A percentile compares a stretch with the other conserved stretches of the same genome.
Conservation (phyloP, 1,139 yeast genomes). For the Blastobotrys elegans region DNA sequence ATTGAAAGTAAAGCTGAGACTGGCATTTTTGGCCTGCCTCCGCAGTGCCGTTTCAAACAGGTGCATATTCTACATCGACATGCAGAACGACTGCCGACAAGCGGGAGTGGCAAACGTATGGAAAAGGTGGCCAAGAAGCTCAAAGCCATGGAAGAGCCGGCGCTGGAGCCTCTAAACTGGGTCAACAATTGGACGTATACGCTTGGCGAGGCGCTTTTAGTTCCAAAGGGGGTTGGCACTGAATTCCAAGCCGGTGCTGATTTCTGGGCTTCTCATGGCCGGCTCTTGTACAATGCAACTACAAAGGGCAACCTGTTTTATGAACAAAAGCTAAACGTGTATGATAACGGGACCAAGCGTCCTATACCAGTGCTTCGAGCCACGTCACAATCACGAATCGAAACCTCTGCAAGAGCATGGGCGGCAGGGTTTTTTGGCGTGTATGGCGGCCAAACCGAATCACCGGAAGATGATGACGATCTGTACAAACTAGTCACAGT, state of each 20-base stretch:
- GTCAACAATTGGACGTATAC: constrained; percentile 34
- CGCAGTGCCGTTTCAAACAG: constrained; percentile 31
- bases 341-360: constrained; percentile 31
- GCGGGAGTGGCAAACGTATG: constrained; percentile 29
- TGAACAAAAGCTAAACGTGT: constrained; percentile 27
- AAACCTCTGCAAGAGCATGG: constrained; percentile 41
- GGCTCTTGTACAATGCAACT: constrained; percentile 33
- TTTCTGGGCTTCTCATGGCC: constrained; percentile 42
- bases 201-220: constrained; percentile 35
- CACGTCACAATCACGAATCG: constrained; percentile 38
- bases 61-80: constrained; percentile 42
- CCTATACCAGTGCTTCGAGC: constrained; percentile 37
- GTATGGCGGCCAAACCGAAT: constrained; percentile 32
- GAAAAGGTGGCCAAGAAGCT: constrained; percentile 30
- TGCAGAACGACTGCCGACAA: constrained; percentile 40
- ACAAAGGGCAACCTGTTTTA: constrained; percentile 23
- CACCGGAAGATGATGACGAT: constrained; percentile 28
- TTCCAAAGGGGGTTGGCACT: constrained; percentile 38
- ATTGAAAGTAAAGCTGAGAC: constrained; percentile 22
- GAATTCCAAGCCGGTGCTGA: constrained; percentile 37
- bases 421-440: constrained; percentile 43
- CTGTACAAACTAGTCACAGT: constrained; percentile 33
- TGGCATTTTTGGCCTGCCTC: constrained; percentile 30
- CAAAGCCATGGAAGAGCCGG: constrained; percentile 27
- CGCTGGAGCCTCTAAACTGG: constrained; percentile 30